Percentiles rank a stretch among this genome's conserved stretches.
phyloP scores from a whole-genome alignment of 208 protist genomes.

The Leishmania tropica region DNA sequence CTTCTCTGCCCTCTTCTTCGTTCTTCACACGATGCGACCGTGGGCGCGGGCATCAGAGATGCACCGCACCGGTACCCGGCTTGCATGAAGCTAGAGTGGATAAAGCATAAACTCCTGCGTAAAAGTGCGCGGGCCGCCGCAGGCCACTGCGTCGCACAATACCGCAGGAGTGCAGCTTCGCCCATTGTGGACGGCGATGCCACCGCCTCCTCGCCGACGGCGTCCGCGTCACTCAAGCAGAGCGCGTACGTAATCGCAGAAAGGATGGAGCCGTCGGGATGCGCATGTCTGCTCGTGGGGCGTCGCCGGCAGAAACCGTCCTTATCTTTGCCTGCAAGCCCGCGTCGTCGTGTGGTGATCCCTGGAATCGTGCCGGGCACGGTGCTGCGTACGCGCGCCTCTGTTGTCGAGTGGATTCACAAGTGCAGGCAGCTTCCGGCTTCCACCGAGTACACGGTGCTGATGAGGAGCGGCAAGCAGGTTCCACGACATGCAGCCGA shows the following conservation, averaged over 20 bases:
- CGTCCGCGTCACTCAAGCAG: not conserved
- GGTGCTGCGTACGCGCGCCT: constrained; percentile 26
- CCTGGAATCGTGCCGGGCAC: constrained; percentile 34
- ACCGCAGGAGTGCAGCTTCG: not conserved
- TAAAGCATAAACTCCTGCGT: constrained; percentile 24
- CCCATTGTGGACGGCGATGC: too few relatives aligned
- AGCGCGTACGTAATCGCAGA: constrained; percentile 32
- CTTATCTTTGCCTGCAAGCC: not conserved
- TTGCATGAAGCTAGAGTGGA: constrained; percentile 21
- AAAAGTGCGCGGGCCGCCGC: not conserved
- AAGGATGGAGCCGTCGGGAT: constrained; percentile 24
- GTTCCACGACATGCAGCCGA: not conserved
- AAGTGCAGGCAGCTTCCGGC: constrained; percentile 14
- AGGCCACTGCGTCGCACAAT: not conserved
- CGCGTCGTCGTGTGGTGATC: constrained; percentile 21
- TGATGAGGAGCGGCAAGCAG: constrained; percentile 18
- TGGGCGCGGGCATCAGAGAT: not conserved
- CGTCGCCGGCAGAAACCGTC: not conserved
- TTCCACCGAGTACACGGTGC: constrained; percentile 21
- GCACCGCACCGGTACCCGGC: not conserved
- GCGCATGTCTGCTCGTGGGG: constrained; percentile 25
- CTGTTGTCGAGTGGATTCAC: constrained; percentile 35
- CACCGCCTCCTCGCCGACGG: not conserved
- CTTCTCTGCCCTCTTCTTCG: not conserved
- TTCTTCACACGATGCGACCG: not conserved